Percentiles rank a stretch among this genome's conserved stretches.
These are phyloP conservation scores for Plasmodium sp. DNA, from an alignment of 169 alveolate species.

Conservation along the genomic window DNA sequence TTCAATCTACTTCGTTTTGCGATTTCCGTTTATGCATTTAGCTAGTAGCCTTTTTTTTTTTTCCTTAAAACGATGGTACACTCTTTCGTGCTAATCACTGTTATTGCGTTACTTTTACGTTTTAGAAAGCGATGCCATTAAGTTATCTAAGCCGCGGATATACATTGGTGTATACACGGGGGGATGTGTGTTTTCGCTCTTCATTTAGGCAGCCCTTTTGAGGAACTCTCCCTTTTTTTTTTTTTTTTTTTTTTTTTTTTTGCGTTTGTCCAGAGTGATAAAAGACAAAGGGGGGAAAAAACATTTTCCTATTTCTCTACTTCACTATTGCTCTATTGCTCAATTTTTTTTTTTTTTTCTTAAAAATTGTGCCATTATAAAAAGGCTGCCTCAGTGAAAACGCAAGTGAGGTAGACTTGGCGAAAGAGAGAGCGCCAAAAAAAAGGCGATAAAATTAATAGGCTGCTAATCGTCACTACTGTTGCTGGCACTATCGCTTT, in stretches of 20 bases:
- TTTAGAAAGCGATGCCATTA: not conserved
- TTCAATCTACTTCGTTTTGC: not conserved
- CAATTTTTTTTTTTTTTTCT: not conserved
- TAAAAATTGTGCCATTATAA: not conserved
- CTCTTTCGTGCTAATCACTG: not conserved
- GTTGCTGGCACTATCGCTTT: not conserved
- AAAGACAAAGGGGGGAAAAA: constrained; percentile 14
- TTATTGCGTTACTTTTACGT: not conserved
- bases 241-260: not conserved
- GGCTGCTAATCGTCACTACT: not conserved
- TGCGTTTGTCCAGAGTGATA: not conserved
- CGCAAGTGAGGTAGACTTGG: not conserved
- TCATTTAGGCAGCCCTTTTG: not conserved
- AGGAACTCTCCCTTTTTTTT: not conserved
- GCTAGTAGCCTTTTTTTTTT: not conserved
- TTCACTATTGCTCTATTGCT: not conserved
- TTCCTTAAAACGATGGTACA: not conserved
- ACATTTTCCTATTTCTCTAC: not conserved
- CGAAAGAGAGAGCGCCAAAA: not conserved
- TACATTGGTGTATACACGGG: not conserved
- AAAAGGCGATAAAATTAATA: not conserved
- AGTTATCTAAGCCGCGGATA: not conserved
- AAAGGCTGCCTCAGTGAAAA: not conserved
- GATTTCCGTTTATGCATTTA: not conserved
- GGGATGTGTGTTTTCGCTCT: not conserved